Percentiles rank a stretch among this genome's conserved stretches.
Conservation (phyloP, 805 yeast species). For the Metschnikowia colocasiae region DNA sequence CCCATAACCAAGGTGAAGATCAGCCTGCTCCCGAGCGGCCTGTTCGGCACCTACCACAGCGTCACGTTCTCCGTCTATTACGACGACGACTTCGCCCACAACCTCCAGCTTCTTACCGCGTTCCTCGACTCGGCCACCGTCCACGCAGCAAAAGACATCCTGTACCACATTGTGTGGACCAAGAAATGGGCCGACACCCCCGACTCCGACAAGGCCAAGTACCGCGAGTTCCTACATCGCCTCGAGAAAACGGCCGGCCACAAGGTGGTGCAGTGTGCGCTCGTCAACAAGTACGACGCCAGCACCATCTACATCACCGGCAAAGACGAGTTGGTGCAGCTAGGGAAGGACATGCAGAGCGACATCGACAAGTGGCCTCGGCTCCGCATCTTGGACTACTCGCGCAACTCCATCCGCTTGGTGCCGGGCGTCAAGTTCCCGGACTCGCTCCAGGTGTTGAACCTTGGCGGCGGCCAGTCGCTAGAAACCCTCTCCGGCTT, state of each 20-base stretch:
- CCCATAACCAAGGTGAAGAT: neutral
- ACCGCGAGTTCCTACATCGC: slow-evolving; percentile 23
- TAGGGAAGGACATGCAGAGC: slow-evolving; percentile 36
- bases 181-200: slow-evolving; percentile 32
- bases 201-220: slow-evolving; percentile 23
- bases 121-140: neutral
- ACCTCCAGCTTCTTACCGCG: neutral
- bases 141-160: neutral
- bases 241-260: slow-evolving; percentile 22
- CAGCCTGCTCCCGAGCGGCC: neutral
- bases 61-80: neutral
- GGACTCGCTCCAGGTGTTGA: slow-evolving; percentile 34
- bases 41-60: slow-evolving; percentile 6
- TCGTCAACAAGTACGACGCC: slow-evolving; percentile 35
- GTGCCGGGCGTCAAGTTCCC: slow-evolving; percentile 41
- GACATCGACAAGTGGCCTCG: slow-evolving; percentile 36
- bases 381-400: slow-evolving; percentile 34
- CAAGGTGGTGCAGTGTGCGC: slow-evolving; percentile 36
- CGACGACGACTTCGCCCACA: slow-evolving; percentile 1
- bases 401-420: slow-evolving; percentile 33
- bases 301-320: slow-evolving; percentile 34
- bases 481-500: slow-evolving; percentile 39
- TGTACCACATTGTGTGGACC: slow-evolving; percentile 35
- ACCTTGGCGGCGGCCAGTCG: slow-evolving; percentile 38
- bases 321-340: slow-evolving; percentile 26